Conservation (phyloP, 345 rosid genomes). For the Eucalyptus caleyi region DNA sequence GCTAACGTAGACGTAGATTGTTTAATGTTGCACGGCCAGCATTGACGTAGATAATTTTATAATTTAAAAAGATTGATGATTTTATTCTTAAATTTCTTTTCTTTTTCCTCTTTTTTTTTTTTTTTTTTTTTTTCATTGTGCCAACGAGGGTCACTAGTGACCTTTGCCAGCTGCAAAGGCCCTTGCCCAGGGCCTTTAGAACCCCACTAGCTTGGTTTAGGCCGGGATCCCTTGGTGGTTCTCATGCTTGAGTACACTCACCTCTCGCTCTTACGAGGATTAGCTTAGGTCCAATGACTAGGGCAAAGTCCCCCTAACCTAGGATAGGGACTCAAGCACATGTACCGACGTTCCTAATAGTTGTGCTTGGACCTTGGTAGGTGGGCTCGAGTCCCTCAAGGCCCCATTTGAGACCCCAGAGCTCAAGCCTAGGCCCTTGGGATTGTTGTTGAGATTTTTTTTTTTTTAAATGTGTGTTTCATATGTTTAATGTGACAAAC, state of each 20-base stretch:
- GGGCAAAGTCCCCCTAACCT: too few relatives aligned
- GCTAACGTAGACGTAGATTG: rapidly evolving
- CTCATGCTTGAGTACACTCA: too few relatives aligned
- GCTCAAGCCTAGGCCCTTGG: not conserved
- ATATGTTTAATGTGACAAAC: not conserved
- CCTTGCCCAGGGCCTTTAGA: too few relatives aligned
- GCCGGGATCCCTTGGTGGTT: too few relatives aligned
- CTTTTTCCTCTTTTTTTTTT: too few relatives aligned
- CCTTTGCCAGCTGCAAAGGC: too few relatives aligned
- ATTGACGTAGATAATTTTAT: rapidly evolving
- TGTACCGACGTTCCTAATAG: not conserved
- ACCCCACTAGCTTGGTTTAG: too few relatives aligned
- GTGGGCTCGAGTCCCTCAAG: not conserved
- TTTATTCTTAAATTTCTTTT: too few relatives aligned
- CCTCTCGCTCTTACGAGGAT: too few relatives aligned
- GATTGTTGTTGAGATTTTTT: not conserved
- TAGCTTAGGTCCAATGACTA: too few relatives aligned
- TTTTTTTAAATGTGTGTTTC: not conserved
- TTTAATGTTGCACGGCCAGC: rapidly evolving
- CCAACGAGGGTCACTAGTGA: rapidly evolving
- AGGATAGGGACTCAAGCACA: not conserved
- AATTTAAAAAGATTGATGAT: too few relatives aligned
- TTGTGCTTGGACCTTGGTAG: too few relatives aligned
- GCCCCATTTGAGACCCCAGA: not conserved
- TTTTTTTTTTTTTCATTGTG: not conserved